Evolutionary conservation across 2,329 filamentous ascomycete species (phyloP).

Genomic region (Hypoxylon rubiginosum): DNA sequence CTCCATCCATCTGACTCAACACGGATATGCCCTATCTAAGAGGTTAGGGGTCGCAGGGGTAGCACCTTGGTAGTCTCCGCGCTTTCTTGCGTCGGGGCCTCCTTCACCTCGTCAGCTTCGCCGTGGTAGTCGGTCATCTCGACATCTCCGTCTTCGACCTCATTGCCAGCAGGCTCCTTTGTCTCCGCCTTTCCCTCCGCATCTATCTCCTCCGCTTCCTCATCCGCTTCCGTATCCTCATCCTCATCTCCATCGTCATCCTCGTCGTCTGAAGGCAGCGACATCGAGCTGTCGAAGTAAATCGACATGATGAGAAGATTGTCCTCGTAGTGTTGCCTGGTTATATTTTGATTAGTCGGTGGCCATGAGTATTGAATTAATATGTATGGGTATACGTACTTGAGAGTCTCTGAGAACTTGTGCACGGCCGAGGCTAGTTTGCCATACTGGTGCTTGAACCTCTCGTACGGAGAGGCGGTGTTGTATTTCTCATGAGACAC

Average conservation of each 20-base stretch:
- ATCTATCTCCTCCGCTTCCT: no score
- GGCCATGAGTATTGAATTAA: not conserved
- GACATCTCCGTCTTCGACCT: not conserved
- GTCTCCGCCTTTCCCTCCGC: no score
- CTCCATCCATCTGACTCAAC: no score
- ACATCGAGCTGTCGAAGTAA: constrained; percentile 6
- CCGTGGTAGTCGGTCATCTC: constrained; percentile 1
- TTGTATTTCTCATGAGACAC: constrained; percentile 19
- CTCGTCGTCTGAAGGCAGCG: constrained; percentile 4
- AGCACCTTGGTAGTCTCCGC: no score
- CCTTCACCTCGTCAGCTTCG: not conserved
- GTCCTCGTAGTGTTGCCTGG: constrained; percentile 8
- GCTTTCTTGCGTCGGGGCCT: not conserved
- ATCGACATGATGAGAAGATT: constrained; percentile 17
- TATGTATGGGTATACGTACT: not conserved
- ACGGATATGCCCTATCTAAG: no score
- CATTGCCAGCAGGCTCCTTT: no score
- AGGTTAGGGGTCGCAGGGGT: no score
- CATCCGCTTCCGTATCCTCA: not conserved
- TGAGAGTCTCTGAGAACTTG: constrained; percentile 13
- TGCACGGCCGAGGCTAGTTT: constrained; percentile 12
- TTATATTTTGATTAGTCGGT: not conserved
- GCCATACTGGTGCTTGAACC: constrained; percentile 23
- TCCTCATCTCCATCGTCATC: constrained; percentile 10
- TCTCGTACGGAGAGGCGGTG: constrained; percentile 7